These are phyloP conservation scores for Articulospora tetracladia DNA, from an alignment of 495 filamentous ascomycete species.

Conservation along the genomic window DNA sequence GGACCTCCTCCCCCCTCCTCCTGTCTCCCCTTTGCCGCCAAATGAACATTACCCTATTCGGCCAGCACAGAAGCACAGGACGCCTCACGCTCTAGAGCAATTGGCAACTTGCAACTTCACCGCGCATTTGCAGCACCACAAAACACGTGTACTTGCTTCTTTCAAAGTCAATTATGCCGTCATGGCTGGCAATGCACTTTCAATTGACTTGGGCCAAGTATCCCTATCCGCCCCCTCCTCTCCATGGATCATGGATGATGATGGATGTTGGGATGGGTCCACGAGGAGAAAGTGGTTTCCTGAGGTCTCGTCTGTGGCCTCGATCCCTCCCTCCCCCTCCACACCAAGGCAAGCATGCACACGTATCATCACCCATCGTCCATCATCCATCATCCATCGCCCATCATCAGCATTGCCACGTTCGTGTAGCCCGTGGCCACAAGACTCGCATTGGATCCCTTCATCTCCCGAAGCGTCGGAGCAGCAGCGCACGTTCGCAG, in stretches of 20 bases:
- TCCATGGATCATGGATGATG: not conserved
- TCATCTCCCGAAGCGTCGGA: constrained; percentile 3
- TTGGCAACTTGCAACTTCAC: not conserved
- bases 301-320: no score
- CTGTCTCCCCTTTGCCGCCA: not conserved
- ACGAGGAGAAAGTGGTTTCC: no score
- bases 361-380: constrained; percentile 18
- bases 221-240: not conserved
- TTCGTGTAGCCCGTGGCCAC: no score
- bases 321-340: not conserved
- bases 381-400: no score
- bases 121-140: constrained; percentile 2
- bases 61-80: not conserved
- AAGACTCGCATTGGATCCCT: not conserved
- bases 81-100: not conserved
- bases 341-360: constrained; percentile 1
- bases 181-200: not conserved
- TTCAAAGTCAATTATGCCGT: constrained; percentile 1
- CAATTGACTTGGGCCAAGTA: constrained; percentile 18
- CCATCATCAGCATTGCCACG: no score
- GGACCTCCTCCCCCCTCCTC: not conserved
- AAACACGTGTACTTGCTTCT: not conserved
- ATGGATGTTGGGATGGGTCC: no score
- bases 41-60: not conserved
- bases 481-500: not conserved